Conservation (phyloP, 768 basidiomycete species). For the Boletus sp. region DNA sequence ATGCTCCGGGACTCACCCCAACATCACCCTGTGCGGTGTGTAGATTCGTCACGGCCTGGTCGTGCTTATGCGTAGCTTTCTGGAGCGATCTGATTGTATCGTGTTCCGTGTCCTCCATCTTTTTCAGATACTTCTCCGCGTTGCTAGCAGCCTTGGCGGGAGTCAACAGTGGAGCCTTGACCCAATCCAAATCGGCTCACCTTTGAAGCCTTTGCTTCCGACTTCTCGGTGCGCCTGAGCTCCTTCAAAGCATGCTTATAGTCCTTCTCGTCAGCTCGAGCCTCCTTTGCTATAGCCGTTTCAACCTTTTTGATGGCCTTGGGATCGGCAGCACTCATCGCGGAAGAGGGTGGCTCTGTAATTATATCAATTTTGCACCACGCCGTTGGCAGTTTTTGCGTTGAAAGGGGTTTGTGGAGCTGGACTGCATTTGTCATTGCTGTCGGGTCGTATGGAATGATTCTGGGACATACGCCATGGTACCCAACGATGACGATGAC, state of each 20-base stretch:
- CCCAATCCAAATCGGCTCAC: conserved; percentile 25
- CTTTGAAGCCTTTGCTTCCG: conserved; percentile 49
- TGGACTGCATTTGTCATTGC: conserved; percentile 5
- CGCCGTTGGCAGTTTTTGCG: too few species aligned
- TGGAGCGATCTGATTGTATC: conserved; percentile 48
- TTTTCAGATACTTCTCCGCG: conserved; percentile 44
- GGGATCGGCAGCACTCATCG: conserved; percentile 25
- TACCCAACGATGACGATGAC: too few species aligned
- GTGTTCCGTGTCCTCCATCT: conserved; percentile 50
- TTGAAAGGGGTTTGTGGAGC: conserved; percentile 8
- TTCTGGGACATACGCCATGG: not conserved
- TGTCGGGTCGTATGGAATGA: not conserved
- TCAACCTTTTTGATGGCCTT: conserved; percentile 40
- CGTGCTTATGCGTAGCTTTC: conserved; percentile 51
- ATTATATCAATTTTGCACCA: not conserved
- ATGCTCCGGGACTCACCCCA: conserved; percentile 32
- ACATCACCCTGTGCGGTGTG: conserved; percentile 43
- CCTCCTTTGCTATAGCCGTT: conserved; percentile 46
- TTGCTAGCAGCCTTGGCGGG: conserved; percentile 41
- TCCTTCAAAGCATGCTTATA: conserved; percentile 55
- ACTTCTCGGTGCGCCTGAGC: conserved; percentile 51
- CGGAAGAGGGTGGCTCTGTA: not conserved
- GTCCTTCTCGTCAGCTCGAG: conserved; percentile 46
- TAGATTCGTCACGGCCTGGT: conserved; percentile 42
- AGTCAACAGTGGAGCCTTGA: not conserved